Conservation (phyloP, 306 rosid species). For the Dicorynia guianensis region DNA sequence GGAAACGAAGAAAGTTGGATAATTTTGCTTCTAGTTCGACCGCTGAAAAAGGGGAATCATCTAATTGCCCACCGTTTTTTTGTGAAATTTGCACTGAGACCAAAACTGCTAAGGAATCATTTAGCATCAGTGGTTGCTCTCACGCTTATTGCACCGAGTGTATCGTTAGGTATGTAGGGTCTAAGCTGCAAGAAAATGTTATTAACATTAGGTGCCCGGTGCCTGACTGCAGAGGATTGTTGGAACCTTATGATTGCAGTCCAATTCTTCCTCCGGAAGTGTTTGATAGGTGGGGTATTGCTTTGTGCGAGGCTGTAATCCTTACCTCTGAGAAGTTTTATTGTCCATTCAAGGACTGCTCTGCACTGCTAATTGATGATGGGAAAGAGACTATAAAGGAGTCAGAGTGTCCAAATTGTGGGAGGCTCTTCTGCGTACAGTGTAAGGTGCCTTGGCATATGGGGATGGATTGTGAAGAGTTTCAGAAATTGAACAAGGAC, state of each 20-base stretch:
- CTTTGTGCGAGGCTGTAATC: slow-evolving; percentile 47
- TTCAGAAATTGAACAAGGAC: slow-evolving; percentile 47
- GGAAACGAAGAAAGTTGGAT: neutral
- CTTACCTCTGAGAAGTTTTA: slow-evolving; percentile 39
- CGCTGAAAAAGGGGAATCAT: slow-evolving; percentile 35
- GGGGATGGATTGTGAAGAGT: slow-evolving; percentile 36
- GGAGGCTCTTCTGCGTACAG: slow-evolving; percentile 48
- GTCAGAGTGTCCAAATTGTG: slow-evolving; percentile 53
- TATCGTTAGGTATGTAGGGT: slow-evolving; percentile 31
- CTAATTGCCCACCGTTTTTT: slow-evolving; percentile 12
- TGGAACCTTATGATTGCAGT: slow-evolving; percentile 44
- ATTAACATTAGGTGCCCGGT: slow-evolving; percentile 46
- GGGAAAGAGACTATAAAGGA: slow-evolving; percentile 12
- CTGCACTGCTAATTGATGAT: slow-evolving; percentile 49
- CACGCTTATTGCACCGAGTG: slow-evolving; percentile 46
- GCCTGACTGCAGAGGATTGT: slow-evolving; percentile 38
- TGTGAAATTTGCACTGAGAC: slow-evolving; percentile 55
- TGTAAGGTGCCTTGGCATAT: slow-evolving; percentile 62
- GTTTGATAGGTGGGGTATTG: slow-evolving; percentile 56
- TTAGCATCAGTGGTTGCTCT: slow-evolving; percentile 33
- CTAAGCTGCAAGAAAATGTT: slow-evolving; percentile 45
- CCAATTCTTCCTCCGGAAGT: slow-evolving; percentile 25
- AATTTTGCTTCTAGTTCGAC: neutral
- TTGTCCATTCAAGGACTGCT: slow-evolving; percentile 55
- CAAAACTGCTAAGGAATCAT: slow-evolving; percentile 29